A percentile compares a stretch with the other conserved stretches of the same genome.
phyloP scores from a whole-genome alignment of 129 eudicot species.

The Erigeron canadensis region DNA sequence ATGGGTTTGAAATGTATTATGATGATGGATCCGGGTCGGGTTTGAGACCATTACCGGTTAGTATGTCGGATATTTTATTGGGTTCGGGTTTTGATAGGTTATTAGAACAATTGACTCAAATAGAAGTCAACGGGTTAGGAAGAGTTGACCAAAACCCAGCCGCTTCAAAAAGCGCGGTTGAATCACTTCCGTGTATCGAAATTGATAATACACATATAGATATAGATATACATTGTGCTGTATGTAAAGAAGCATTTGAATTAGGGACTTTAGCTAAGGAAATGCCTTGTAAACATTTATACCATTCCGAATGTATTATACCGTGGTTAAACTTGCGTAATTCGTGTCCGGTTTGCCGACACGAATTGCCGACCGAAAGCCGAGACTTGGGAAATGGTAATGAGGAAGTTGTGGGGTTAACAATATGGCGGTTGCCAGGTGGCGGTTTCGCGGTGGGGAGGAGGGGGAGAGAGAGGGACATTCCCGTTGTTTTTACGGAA shows the following conservation, averaged over 20 bases:
- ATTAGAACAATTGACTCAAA: slow-evolving; percentile 68
- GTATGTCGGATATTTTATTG: slow-evolving; percentile 71
- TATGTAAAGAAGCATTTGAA: slow-evolving; percentile 86
- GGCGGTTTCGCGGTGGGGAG: slow-evolving; percentile 98
- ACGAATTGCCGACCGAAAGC: slow-evolving; percentile 62
- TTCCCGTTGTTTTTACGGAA: slow-evolving; percentile 75
- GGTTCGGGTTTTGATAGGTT: slow-evolving; percentile 93
- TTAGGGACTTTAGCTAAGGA: slow-evolving; percentile 55
- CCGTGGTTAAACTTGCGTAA: slow-evolving; percentile 90
- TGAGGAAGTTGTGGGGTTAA: slow-evolving; percentile 62
- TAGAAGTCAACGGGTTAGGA: slow-evolving; percentile 70
- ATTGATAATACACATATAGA: slow-evolving; percentile 45
- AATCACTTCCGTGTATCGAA: slow-evolving; percentile 58
- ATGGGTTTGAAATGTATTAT: slow-evolving; percentile 73
- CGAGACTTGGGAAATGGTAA: slow-evolving; percentile 22
- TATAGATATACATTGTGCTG: slow-evolving; percentile 66
- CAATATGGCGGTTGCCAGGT: slow-evolving; percentile 95
- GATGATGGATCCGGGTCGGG: slow-evolving; percentile 92
- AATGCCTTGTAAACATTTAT: slow-evolving; percentile 94
- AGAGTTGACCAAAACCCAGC: slow-evolving; percentile 62
- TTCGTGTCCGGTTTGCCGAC: slow-evolving; percentile 94
- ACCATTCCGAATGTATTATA: slow-evolving; percentile 80
- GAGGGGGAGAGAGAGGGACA: slow-evolving; percentile 81
- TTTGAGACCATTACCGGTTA: slow-evolving; percentile 69
- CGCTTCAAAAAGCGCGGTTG: slow-evolving; percentile 86